Conservation (phyloP, 768 basidiomycete genomes). For the Naganishia friedmannii region DNA sequence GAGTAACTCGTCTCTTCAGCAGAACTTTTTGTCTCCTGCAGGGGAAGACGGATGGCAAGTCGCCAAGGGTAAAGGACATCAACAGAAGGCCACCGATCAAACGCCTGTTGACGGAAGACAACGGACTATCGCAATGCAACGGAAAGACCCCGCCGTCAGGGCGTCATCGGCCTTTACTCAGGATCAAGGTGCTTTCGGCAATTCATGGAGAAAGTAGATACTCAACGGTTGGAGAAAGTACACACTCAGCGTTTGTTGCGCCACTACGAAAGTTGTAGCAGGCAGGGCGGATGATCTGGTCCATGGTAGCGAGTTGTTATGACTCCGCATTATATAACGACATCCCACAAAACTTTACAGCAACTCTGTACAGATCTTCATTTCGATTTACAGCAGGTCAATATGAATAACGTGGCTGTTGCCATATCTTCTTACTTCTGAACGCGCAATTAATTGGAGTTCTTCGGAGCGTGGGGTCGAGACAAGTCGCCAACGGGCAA, state of each 20-base stretch:
- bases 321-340: neutral
- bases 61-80: conserved; percentile 11
- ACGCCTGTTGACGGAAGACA: neutral
- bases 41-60: conserved; percentile 14
- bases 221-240: neutral
- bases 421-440: neutral
- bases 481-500: conserved; percentile 50
- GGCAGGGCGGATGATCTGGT: neutral
- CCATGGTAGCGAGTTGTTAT: neutral
- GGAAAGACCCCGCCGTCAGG: conserved; percentile 2
- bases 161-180: conserved; percentile 13
- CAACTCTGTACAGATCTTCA: neutral
- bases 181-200: conserved; percentile 14
- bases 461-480: conserved; percentile 22
- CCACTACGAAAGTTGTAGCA: too few relatives aligned
- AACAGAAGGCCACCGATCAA: neutral
- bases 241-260: too few relatives aligned
- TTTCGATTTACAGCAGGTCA: neutral
- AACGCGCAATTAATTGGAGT: neutral
- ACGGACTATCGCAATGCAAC: conserved; percentile 8
- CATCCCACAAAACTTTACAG: neutral
- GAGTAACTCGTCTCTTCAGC: neutral
- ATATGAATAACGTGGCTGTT: neutral
- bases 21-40: neutral
- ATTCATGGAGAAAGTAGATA: conserved; percentile 9